Base-by-base conservation (phyloP, 768 basidiomycete genomes). In the Serendipita sp. region DNA sequence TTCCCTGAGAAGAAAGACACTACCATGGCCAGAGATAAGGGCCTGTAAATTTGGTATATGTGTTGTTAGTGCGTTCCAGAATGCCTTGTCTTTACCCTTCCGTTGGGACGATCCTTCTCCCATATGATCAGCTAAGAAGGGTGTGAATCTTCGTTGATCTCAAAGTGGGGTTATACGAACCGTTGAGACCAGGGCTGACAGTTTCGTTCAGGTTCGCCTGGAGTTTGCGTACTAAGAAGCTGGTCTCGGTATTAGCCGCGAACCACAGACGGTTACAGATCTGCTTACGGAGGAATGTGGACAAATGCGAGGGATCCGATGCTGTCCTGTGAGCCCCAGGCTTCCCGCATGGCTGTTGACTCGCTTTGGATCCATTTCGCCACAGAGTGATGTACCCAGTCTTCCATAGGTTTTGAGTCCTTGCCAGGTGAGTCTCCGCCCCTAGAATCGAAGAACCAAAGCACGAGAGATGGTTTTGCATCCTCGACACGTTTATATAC, bases 361-460 rank as follows among this genome's bases (percentile, higher is more conserved):
- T 86, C 84, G 3, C 69, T 70, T 65, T 75, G 69, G 28, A 87
- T 82, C 86, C 86, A 89, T 2, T 68, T 70, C 1, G 81, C 82
- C 7, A 88, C 84, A 3, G 78, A 78, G 3, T 74, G 73, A 69
- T 88, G 84, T 10, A 89, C 85, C 83, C 84, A 89, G 72, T 87
- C 86, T 0, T 80, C 78, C 56, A 85, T 73, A 16, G 75, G 73
- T 60, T 68, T 76, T 2, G 79, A 76, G 67, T 80, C 74, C 0
- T 73, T 71, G 46, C 81, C 77, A 3, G 73, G 74, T 51, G 75
- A 77, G 68, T 78, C 73, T 0, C 85, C 86, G 36, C 84, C 84
- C 66, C 86, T 78, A 2, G 88, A 88, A 73, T 89, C 88, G 68
- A 89, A 89, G 74, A 87, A 86, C 86, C 85, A 89, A 3, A 88